These are phyloP conservation scores for Epichloe uncinata DNA, from an alignment of 2,329 filamentous ascomycete genomes.

Conservation along the genomic window DNA sequence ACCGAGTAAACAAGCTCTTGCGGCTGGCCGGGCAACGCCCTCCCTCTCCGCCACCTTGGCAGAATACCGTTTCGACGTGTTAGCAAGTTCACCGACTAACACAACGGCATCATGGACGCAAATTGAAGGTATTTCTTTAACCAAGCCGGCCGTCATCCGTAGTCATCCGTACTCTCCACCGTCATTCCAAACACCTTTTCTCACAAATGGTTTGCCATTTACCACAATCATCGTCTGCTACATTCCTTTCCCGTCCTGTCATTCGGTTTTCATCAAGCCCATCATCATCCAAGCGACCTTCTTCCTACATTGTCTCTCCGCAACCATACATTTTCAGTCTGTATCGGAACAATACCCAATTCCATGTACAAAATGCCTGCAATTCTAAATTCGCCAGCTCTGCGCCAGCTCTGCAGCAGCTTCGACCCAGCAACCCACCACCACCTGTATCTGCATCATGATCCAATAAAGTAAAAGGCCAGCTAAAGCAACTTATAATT, in stretches of 20 bases:
- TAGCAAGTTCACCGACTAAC: background rate
- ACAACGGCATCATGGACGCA: background rate
- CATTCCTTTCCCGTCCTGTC: no score
- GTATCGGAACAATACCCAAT: no score
- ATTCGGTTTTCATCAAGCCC: background rate
- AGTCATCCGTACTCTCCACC: background rate
- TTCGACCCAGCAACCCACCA: background rate
- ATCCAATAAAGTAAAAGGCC: background rate
- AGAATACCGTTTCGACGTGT: no score
- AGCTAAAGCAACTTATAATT: background rate
- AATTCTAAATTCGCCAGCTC: background rate
- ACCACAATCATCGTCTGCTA: background rate
- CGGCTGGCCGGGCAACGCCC: slow-evolving; percentile 10
- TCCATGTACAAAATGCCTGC: no score
- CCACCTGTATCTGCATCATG: background rate
- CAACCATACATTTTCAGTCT: no score
- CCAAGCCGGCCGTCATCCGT: background rate
- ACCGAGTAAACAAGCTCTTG: slow-evolving; percentile 16
- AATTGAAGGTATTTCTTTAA: background rate
- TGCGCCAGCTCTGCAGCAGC: background rate
- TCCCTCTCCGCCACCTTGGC: background rate
- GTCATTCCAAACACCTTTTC: slow-evolving; percentile 1
- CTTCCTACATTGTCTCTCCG: no score
- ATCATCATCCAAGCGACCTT: background rate
- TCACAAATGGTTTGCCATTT: slow-evolving; percentile 5